Evolutionary conservation across 140 eudicot genomes (phyloP), one percentile per base, ranked within the genome.

Genomic region (Anethum foeniculum): DNA sequence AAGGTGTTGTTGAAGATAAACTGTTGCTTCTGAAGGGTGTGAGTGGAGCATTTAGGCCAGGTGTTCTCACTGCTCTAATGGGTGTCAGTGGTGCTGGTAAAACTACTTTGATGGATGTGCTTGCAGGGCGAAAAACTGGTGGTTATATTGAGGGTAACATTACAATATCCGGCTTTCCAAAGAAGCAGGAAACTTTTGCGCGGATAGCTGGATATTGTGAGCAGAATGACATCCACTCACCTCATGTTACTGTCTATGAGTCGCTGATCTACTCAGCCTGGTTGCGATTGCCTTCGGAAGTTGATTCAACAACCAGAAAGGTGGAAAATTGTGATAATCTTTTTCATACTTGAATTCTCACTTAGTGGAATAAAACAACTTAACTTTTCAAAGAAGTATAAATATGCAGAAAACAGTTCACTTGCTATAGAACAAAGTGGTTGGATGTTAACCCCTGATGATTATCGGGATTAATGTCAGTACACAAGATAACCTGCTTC

Each of bases 1-100:
- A 87, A 74, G 93, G 93, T 51, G 77, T 85, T 62, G 32, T 13
- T 25, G 89, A 89, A 81, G 85, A 87, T 65, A 83, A 68, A 44
- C 51, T 89, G 83, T 30, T 85, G 83, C 86, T 89, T 79, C 89
- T 89, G 28, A 89, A 89, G 80, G 85, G 93, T 7, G 90, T 87
- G 71, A 89, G 87, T 25, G 93, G 93, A 41, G 90, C 90, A 60
- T 89, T 89, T 65, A 80, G 90, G 44, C 93, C 93, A 1, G 93
- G 93, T 72, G 90, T 89, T 71, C 71, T 89, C 44, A 89, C 93
- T 21, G 93, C 93, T 7, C 79, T 89, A 41, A 89, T 89, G 93
- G 93, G 93, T 46, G 93, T 89, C 58, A 89, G 93, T 28, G 93
- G 93, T 30, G 93, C 90, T 1, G 93, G 93, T 34, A 89, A 89